phyloP scores from a whole-genome alignment of 2,329 filamentous ascomycete genomes.

The Pseudocercospora fijiensis region DNA sequence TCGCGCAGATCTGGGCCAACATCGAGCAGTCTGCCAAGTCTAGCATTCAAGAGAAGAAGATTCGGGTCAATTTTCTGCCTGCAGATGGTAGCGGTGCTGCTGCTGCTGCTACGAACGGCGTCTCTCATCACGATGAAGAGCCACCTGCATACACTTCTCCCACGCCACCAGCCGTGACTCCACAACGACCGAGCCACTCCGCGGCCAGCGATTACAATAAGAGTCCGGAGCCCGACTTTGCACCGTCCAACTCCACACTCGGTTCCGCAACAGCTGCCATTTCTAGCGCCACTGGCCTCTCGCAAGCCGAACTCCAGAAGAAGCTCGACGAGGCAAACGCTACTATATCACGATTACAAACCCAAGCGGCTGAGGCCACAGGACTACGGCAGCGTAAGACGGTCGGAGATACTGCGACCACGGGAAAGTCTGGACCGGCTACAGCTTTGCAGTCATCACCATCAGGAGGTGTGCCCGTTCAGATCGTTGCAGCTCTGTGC shows the following conservation, averaged over 20 bases:
- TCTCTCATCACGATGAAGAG: slow-evolving; percentile 38
- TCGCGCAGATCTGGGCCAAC: slow-evolving; percentile 76
- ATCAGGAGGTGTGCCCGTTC: slow-evolving; percentile 75
- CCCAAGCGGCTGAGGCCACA: slow-evolving; percentile 57
- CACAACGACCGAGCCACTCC: slow-evolving; percentile 38
- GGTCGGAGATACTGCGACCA: slow-evolving; percentile 18
- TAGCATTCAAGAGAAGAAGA: slow-evolving; percentile 88
- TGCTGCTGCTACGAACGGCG: slow-evolving; percentile 28
- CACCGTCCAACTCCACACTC: slow-evolving; percentile 39
- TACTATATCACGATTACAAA: slow-evolving; percentile 66
- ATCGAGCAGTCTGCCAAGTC: slow-evolving; percentile 72
- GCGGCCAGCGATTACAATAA: slow-evolving; percentile 37
- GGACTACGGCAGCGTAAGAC: slow-evolving; percentile 77
- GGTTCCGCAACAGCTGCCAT: slow-evolving; percentile 45
- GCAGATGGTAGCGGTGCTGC: slow-evolving; percentile 51
- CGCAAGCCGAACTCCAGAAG: slow-evolving; percentile 63
- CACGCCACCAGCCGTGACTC: slow-evolving; percentile 51
- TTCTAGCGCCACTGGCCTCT: slow-evolving; percentile 52
- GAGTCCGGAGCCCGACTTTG: slow-evolving; percentile 36
- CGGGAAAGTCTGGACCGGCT: slow-evolving; percentile 23
- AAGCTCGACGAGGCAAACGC: slow-evolving; percentile 75
- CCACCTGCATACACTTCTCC: slow-evolving; percentile 59
- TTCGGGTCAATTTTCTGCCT: slow-evolving; percentile 81
- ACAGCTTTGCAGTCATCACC: slow-evolving; percentile 29
- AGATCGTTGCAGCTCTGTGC: slow-evolving; percentile 79